A percentile compares a stretch with the other conserved stretches of the same genome.
Evolutionary conservation across 345 rosid species (phyloP).

Genomic region (Linum lewisii): DNA sequence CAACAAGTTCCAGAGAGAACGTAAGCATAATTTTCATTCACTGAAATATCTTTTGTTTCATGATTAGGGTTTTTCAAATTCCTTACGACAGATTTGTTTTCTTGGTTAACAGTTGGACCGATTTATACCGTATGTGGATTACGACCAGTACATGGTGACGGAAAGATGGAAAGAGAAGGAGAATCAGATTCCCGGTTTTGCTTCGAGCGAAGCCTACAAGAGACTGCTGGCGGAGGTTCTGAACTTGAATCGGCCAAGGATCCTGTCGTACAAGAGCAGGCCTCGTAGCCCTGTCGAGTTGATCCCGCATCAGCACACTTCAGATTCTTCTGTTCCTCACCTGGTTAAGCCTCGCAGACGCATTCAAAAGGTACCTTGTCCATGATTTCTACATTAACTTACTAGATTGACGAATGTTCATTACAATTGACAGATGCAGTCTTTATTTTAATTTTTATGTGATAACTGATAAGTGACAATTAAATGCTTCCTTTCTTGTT

Average conservation of each 20-base stretch:
- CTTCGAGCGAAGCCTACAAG: too few species aligned
- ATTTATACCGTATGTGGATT: slow-evolving; percentile 68
- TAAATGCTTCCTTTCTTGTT: too few species aligned
- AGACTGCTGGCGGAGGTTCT: too few species aligned
- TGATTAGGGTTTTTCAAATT: background rate
- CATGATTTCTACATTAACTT: background rate
- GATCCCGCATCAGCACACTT: slow-evolving; percentile 13
- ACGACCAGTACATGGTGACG: slow-evolving; percentile 46
- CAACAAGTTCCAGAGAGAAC: slow-evolving; percentile 12
- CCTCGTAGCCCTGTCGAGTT: slow-evolving; percentile 30
- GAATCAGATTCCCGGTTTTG: slow-evolving; percentile 29
- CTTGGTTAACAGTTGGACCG: slow-evolving; percentile 42
- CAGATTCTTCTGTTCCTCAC: slow-evolving; percentile 6
- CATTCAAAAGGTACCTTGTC: slow-evolving; percentile 37
- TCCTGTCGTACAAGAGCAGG: slow-evolving; percentile 64
- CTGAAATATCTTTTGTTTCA: background rate
- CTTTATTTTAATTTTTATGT: too few species aligned
- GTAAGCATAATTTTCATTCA: background rate
- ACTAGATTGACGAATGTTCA: too few species aligned
- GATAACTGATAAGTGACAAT: too few species aligned
- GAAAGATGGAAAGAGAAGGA: slow-evolving; percentile 46
- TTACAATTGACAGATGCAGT: too few species aligned
- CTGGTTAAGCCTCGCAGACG: slow-evolving; percentile 22
- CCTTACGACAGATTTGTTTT: background rate
- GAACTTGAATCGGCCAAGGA: slow-evolving; percentile 50